Evolutionary conservation across 129 eudicot genomes (phyloP).

Genomic region (Tanacetum coccineum): DNA sequence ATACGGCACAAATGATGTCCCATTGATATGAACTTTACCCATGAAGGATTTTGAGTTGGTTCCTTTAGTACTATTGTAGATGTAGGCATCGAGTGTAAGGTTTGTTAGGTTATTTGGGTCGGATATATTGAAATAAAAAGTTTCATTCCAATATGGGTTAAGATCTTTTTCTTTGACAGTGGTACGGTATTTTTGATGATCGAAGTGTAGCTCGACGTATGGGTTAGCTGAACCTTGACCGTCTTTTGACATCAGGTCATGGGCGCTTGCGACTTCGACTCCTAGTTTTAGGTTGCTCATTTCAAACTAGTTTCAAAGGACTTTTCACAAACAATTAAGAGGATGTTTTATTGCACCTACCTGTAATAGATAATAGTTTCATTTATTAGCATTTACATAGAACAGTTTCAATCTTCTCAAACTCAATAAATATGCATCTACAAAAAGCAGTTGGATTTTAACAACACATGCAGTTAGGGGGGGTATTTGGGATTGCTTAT

Average conservation of each 20-base stretch:
- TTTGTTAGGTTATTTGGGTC: constrained; percentile 56
- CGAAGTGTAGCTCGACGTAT: constrained; percentile 77
- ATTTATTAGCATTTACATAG: not conserved
- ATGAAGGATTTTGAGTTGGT: constrained; percentile 55
- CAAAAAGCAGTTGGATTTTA: too few species aligned
- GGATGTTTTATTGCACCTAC: constrained; percentile 11
- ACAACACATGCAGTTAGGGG: too few species aligned
- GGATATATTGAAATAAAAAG: constrained; percentile 72
- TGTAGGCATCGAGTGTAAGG: constrained; percentile 65
- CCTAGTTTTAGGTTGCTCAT: constrained; percentile 88
- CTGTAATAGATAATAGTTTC: constrained; percentile 12
- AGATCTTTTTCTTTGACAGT: constrained; percentile 79
- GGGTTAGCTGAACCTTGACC: constrained; percentile 80
- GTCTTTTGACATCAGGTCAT: constrained; percentile 75
- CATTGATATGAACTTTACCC: constrained; percentile 67
- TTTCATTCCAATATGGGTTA: constrained; percentile 86
- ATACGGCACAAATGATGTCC: constrained; percentile 77
- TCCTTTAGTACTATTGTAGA: constrained; percentile 44
- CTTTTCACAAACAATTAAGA: constrained; percentile 22
- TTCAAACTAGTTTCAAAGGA: not conserved
- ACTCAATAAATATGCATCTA: too few species aligned
- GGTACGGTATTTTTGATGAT: constrained; percentile 69
- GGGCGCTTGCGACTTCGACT: constrained; percentile 77
- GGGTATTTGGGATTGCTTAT: too few species aligned
- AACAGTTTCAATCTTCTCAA: not conserved